Percentiles rank a stretch among this genome's conserved stretches.
These are phyloP conservation scores for Toxoplasma gondii DNA, from an alignment of 169 alveolate species.

Conservation along the genomic window DNA sequence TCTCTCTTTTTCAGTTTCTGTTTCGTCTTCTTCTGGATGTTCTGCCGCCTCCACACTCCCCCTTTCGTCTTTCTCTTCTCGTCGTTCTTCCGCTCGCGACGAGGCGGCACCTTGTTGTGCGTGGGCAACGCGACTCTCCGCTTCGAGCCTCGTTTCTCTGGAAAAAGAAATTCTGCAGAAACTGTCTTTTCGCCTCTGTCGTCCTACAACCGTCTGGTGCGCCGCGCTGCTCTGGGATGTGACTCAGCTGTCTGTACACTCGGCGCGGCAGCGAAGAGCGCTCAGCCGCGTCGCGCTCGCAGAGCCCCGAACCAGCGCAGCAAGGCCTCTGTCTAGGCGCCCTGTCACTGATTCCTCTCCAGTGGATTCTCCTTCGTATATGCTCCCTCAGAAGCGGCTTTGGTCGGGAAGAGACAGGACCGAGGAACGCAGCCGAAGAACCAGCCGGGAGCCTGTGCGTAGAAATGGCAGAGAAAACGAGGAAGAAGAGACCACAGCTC, in stretches of 20 bases:
- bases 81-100: too few species aligned
- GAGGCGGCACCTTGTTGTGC: neutral
- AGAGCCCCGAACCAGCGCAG: too few species aligned
- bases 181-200: neutral
- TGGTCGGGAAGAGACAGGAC: neutral
- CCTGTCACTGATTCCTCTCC: too few species aligned
- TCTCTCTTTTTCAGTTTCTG: neutral
- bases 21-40: neutral
- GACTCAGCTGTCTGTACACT: neutral
- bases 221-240: slow-evolving; percentile 23
- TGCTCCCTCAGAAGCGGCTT: too few species aligned
- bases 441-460: too few species aligned
- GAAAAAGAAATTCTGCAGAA: neutral
- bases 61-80: neutral
- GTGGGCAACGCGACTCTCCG: neutral
- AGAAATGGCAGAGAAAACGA: too few species aligned
- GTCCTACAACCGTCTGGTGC: neutral
- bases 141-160: neutral
- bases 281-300: neutral
- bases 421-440: neutral
- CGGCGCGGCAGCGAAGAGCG: neutral
- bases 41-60: neutral
- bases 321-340: too few species aligned
- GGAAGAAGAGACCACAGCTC: too few species aligned
- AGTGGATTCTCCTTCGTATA: too few species aligned